Percentiles rank a stretch among this genome's conserved stretches.
phyloP scores from a whole-genome alignment of 768 basidiomycete species.

The Boletus reticuloceps region DNA sequence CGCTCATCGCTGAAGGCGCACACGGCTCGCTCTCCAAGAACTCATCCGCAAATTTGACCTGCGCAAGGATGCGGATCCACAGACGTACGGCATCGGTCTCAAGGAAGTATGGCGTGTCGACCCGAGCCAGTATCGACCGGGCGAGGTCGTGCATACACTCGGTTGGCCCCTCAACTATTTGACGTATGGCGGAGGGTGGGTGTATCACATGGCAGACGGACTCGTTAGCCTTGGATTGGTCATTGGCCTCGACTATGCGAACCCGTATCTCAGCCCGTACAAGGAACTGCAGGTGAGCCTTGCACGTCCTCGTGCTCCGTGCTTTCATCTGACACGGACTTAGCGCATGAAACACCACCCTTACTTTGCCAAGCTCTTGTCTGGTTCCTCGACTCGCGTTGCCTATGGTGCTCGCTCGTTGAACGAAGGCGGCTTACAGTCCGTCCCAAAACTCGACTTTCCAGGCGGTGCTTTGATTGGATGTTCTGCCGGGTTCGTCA shows the following conservation, averaged over 20 bases:
- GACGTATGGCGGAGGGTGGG: constrained; percentile 86
- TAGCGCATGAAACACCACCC: constrained; percentile 97
- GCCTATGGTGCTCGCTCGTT: constrained; percentile 89
- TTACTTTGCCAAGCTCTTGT: constrained; percentile 78
- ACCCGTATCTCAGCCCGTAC: constrained; percentile 91
- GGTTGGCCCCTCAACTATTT: constrained; percentile 87
- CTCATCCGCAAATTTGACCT: constrained; percentile 73
- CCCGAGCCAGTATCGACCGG: constrained; percentile 54
- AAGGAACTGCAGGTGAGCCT: constrained; percentile 81
- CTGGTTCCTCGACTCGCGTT: constrained; percentile 68
- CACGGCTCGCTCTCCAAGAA: constrained; percentile 85
- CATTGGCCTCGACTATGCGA: constrained; percentile 90
- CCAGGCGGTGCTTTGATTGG: constrained; percentile 95
- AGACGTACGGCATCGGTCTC: constrained; percentile 94
- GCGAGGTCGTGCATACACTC: constrained; percentile 86
- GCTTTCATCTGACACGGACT: constrained; percentile 3
- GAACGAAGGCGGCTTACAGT: constrained; percentile 93
- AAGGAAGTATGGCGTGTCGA: constrained; percentile 98
- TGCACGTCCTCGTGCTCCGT: background rate
- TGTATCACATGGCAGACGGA: constrained; percentile 94
- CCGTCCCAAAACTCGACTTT: constrained; percentile 81
- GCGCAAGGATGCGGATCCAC: constrained; percentile 65
- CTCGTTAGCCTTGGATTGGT: constrained; percentile 90
- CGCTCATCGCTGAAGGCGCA: constrained; percentile 91
- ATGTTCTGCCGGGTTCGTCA: constrained; percentile 94